Evolutionary conservation across 2,329 filamentous ascomycete species (phyloP), one percentile per base, ranked within the genome.

Genomic region (Cephalotrichum gorgonifer): DNA sequence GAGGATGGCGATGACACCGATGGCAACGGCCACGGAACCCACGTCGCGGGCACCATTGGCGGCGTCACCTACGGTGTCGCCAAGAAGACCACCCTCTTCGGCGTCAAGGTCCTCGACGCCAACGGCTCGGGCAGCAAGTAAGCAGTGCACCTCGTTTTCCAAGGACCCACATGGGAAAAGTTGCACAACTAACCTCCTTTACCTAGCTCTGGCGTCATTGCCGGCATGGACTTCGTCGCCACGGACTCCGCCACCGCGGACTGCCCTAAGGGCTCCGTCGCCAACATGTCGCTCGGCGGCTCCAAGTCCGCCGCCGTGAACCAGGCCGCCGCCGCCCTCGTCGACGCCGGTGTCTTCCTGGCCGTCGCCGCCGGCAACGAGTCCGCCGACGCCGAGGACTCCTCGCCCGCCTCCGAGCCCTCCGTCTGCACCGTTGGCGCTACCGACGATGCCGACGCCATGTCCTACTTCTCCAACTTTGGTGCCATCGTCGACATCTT

Each of bases 21-120:
- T 72, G 93, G 93, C 68, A 98, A 98, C 62, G 93, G 93, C 54
- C 93, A 98, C 76, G 93, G 93, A 61, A 98, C 93, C 62, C 93
- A 98, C 79, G 98, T 94, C 82, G 97, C 93, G 55, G 93, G 93
- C 60, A 98, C 94, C 54, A 85, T 97, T 61, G 93, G 87, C 56
- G 93, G 94, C 66, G 94, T 93, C 82, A 96, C 95, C 77, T 98
- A 95, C 65, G 93, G 93, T 80, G 93, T 98, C 55, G 91, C 93
- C 67, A 74, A 73, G 60, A 64, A 66, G 56, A 61, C 64, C 2
- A 64, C 54, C 17, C 57, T 75, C 26, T 62, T 69, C 39, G 70
- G 66, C 9, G 65, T 74, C 50, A 74, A 74, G 62, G 71, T 75
- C 14, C 64, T 75, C 7, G 62, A 59, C 61, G 17, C 17, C 35